These are phyloP conservation scores for Angomonas deanei DNA, from an alignment of 208 protist genomes.

Conservation along the genomic window DNA sequence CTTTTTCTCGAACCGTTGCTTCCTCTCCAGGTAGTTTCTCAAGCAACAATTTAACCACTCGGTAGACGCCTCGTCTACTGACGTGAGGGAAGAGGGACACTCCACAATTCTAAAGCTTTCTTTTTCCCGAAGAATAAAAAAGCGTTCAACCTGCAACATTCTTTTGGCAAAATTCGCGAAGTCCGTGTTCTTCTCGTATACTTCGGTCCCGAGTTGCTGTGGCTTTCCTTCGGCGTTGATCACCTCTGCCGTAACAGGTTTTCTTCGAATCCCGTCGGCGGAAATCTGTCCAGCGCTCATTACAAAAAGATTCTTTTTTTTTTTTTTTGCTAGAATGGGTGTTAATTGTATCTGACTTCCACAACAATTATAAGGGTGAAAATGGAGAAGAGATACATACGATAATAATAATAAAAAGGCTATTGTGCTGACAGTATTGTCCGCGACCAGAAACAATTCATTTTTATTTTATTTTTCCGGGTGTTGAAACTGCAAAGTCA, in stretches of 20 bases:
- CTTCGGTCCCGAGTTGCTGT: not conserved
- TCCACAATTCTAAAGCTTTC: not conserved
- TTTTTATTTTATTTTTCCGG: slow-evolving; percentile 4
- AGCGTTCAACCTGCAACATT: not conserved
- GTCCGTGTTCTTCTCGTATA: not conserved
- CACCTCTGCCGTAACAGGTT: not conserved
- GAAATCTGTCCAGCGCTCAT: not conserved
- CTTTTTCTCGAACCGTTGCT: slow-evolving; percentile 28
- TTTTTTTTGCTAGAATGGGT: not conserved
- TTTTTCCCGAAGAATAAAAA: not conserved
- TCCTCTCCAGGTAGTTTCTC: slow-evolving; percentile 58
- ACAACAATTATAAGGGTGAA: not conserved
- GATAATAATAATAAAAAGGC: slow-evolving; percentile 13
- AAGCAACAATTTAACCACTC: slow-evolving; percentile 69
- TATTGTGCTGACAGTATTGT: slow-evolving; percentile 8
- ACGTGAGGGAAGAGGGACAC: slow-evolving; percentile 1
- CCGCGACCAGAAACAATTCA: too few relatives aligned
- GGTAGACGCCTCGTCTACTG: slow-evolving; percentile 3
- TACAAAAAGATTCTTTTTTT: slow-evolving; percentile 6
- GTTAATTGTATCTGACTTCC: not conserved
- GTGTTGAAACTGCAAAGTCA: slow-evolving; percentile 28
- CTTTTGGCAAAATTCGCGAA: not conserved
- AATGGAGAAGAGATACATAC: slow-evolving; percentile 6
- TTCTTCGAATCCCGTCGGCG: not conserved
- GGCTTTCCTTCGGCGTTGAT: not conserved